Evolutionary conservation across 1,284 basidiomycete genomes (phyloP).

Genomic region (Ganoderma sinense): DNA sequence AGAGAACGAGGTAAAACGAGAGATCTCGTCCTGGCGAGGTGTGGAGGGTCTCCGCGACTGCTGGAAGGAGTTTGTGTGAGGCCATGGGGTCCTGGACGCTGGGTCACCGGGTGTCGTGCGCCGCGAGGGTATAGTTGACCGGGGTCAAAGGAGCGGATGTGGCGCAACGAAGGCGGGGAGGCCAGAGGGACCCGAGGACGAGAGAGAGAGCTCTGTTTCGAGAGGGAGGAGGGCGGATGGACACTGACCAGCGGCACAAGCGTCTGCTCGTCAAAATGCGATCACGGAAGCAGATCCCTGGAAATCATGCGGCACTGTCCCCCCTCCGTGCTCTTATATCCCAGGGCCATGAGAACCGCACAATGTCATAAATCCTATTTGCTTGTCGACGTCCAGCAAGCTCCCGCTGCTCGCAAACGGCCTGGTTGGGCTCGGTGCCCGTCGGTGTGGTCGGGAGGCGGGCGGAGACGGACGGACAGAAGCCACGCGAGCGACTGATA

Average conservation of each 20-base stretch:
- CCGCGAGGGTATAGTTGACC: conserved; percentile 13
- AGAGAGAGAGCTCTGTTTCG: neutral
- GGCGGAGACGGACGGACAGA: conserved; percentile 24
- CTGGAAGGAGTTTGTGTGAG: conserved; percentile 31
- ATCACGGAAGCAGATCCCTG: neutral
- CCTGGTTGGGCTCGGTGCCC: neutral
- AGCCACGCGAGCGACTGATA: conserved; percentile 23
- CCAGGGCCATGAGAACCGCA: neutral
- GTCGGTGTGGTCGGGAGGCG: conserved; percentile 1
- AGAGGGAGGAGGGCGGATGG: neutral
- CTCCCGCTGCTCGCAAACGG: neutral
- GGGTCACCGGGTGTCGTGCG: conserved; percentile 18
- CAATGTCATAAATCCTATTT: neutral
- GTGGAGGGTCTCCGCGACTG: conserved; percentile 39
- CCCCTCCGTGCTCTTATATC: neutral
- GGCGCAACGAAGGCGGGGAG: conserved; percentile 15
- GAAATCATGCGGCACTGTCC: conserved; percentile 1
- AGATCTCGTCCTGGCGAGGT: conserved; percentile 46
- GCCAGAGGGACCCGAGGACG: neutral
- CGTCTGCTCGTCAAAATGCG: neutral
- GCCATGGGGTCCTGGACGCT: conserved; percentile 25
- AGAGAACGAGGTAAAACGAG: conserved; percentile 67
- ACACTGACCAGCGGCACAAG: neutral
- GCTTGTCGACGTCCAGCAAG: conserved; percentile 2
- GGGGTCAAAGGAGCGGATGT: conserved; percentile 19